phyloP scores from a whole-genome alignment of 352 stramenopile genomes.

The Globisporangium canariense region DNA sequence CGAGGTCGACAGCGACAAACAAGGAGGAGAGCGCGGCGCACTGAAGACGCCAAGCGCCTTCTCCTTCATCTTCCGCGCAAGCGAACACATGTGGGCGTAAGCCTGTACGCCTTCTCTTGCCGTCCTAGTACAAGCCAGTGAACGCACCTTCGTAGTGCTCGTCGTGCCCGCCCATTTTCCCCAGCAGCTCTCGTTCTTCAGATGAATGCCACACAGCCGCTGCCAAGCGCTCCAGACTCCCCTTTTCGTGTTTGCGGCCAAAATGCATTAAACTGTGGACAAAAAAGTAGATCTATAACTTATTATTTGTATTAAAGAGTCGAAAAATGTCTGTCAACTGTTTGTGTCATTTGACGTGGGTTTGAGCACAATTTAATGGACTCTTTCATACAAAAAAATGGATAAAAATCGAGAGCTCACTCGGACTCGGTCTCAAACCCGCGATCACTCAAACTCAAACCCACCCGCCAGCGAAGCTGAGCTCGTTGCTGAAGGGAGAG shows the following conservation, averaged over 20 bases:
- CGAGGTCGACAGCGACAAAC: neutral
- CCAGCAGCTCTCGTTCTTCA: constrained; percentile 28
- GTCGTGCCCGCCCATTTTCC: constrained; percentile 59
- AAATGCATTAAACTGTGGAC: neutral
- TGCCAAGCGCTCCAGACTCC: constrained; percentile 18
- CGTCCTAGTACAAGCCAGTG: neutral
- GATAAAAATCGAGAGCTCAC: neutral
- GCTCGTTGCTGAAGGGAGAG: neutral
- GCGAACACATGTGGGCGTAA: neutral
- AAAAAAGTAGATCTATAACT: neutral
- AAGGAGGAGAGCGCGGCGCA: neutral
- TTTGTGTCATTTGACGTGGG: neutral
- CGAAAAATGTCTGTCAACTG: neutral
- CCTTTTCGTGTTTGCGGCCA: neutral
- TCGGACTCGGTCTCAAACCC: neutral
- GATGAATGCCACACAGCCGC: constrained; percentile 33
- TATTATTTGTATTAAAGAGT: neutral
- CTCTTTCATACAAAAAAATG: neutral
- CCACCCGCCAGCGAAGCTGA: neutral
- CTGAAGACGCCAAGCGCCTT: neutral
- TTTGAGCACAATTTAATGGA: neutral
- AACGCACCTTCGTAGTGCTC: constrained; percentile 62
- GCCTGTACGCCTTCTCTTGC: neutral
- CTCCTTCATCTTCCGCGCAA: neutral
- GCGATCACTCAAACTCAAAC: neutral